A percentile compares a stretch with the other conserved stretches of the same genome.
Evolutionary conservation across 1,284 basidiomycete genomes (phyloP).

Genomic region (Ceratobasidium theobromae): DNA sequence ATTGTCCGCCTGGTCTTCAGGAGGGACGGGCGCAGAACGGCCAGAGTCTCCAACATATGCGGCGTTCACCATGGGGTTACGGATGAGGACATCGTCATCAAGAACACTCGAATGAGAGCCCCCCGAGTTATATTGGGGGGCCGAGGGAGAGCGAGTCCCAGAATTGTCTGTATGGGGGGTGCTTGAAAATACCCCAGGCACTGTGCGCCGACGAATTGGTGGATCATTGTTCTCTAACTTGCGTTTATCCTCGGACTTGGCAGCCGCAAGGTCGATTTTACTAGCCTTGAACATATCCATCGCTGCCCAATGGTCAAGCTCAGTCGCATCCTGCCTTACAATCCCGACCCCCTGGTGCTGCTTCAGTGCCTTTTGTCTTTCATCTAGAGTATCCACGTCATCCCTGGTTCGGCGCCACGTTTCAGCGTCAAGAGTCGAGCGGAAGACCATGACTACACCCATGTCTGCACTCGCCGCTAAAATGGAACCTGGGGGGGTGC

Average conservation of each 20-base stretch:
- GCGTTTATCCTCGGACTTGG: too few relatives aligned
- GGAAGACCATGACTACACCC: background rate
- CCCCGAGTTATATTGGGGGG: too few relatives aligned
- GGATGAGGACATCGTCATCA: background rate
- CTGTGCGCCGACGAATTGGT: background rate
- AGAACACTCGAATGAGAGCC: too few relatives aligned
- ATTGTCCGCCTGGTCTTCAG: slow-evolving; percentile 10
- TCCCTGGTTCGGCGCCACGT: background rate
- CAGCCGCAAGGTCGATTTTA: too few relatives aligned
- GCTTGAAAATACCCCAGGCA: too few relatives aligned
- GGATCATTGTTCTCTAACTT: too few relatives aligned
- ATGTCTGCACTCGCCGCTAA: background rate
- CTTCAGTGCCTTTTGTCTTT: background rate
- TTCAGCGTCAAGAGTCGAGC: background rate
- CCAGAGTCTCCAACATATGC: slow-evolving; percentile 26
- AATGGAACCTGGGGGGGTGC: background rate
- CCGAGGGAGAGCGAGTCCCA: too few relatives aligned
- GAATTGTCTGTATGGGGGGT: too few relatives aligned
- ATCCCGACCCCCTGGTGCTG: background rate
- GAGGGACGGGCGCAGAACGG: slow-evolving; percentile 10
- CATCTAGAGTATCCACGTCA: background rate
- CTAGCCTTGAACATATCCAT: background rate
- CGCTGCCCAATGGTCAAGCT: background rate
- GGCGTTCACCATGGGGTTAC: slow-evolving; percentile 19
- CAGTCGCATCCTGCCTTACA: background rate